A percentile compares a stretch with the other conserved stretches of the same genome.
phyloP scores from a whole-genome alignment of 2,329 filamentous ascomycete species.

The Epichloe sibirici region DNA sequence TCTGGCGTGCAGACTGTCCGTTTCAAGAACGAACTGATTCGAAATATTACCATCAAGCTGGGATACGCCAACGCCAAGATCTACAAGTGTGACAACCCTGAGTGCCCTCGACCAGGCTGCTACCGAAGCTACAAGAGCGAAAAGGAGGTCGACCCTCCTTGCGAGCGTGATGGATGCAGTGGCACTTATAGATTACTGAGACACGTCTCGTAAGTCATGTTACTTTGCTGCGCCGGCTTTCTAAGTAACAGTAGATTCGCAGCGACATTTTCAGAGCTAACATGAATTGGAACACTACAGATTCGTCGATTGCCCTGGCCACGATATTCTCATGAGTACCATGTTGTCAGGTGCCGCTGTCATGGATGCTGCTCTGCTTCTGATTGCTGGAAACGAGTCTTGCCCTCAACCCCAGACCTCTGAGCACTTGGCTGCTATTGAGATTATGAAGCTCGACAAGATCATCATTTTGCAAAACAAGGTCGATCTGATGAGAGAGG shows the following conservation, averaged over 20 bases:
- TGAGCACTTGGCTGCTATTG: conserved; percentile 95
- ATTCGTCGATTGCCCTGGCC: conserved; percentile 96
- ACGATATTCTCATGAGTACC: conserved; percentile 99
- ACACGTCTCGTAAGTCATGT: conserved; percentile 70
- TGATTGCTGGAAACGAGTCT: conserved; percentile 96
- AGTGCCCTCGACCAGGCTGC: conserved; percentile 88
- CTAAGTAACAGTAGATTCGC: background rate
- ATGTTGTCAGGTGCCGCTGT: conserved; percentile 99
- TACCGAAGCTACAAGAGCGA: conserved; percentile 97
- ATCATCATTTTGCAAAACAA: conserved; percentile 99
- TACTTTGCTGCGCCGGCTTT: background rate
- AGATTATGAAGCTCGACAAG: conserved; percentile 99
- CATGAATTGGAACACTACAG: conserved; percentile 27
- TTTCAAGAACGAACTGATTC: conserved; percentile 99
- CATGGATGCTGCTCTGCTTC: conserved; percentile 94
- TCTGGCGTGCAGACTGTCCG: conserved; percentile 97
- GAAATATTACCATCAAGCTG: conserved; percentile 99
- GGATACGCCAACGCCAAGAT: conserved; percentile 99
- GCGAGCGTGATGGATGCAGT: conserved; percentile 81
- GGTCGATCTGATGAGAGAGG: conserved; percentile 96
- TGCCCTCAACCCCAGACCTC: conserved; percentile 98
- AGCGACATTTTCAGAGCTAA: conserved; percentile 6
- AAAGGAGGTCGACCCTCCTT: conserved; percentile 94
- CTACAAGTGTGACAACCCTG: conserved; percentile 90
- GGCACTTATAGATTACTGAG: conserved; percentile 81